Evolutionary conservation across 257 asterid species (phyloP).

Genomic region (Verbena officinalis): DNA sequence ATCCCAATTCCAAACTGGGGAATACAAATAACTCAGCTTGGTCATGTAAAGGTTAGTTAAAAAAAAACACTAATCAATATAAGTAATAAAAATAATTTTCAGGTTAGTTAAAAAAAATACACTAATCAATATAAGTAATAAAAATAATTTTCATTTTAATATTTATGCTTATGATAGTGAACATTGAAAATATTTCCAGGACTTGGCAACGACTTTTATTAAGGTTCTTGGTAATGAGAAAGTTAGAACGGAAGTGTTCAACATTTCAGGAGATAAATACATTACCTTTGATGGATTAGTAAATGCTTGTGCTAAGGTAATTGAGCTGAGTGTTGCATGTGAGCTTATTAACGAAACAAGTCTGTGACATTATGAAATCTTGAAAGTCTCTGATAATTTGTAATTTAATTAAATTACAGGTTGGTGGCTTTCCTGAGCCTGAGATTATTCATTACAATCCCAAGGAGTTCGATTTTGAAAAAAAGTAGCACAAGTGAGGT

Average conservation of each 20-base stretch:
- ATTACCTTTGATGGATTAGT: constrained; percentile 97
- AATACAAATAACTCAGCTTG: constrained; percentile 89
- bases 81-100: too few species aligned
- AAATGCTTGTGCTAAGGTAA: constrained; percentile 93
- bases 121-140: background rate
- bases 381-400: too few species aligned
- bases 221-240: constrained; percentile 91
- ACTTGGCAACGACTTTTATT: constrained; percentile 81
- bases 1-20: constrained; percentile 94
- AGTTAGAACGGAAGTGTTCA: constrained; percentile 84
- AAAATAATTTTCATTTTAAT: background rate
- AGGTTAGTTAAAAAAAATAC: too few species aligned
- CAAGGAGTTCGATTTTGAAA: constrained; percentile 95
- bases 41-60: constrained; percentile 85
- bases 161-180: constrained; percentile 2
- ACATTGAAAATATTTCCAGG: constrained; percentile 53
- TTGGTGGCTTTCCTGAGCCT: constrained; percentile 97
- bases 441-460: constrained; percentile 94
- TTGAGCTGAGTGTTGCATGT: too few species aligned
- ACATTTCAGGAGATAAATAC: constrained; percentile 92
- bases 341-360: too few species aligned
- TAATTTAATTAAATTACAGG: constrained; percentile 44
- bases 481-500: constrained; percentile 92
- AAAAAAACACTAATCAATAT: too few species aligned
- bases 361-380: too few species aligned